phyloP scores from a whole-genome alignment of 164 flowering plant genomes.

The Kingdonia uniflora region DNA sequence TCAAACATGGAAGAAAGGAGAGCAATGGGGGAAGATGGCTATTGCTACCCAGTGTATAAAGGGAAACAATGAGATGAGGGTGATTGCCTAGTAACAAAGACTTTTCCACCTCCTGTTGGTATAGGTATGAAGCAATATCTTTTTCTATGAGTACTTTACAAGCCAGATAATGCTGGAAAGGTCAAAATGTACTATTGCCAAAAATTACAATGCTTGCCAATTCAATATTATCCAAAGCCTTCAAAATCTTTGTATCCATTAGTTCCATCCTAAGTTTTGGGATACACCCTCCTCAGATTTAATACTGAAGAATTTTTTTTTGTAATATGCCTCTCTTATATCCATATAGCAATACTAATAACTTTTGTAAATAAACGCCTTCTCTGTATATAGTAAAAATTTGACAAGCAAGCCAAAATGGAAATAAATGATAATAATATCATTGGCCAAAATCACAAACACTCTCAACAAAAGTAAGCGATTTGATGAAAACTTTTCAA shows the following conservation, averaged over 20 bases:
- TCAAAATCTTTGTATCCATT: constrained; percentile 59
- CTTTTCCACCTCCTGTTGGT: constrained; percentile 99
- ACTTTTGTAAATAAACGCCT: too few relatives aligned
- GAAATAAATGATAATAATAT: too few relatives aligned
- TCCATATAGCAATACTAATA: constrained; percentile 26
- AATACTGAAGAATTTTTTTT: constrained; percentile 29
- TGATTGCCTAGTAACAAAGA: constrained; percentile 78
- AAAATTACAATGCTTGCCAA: constrained; percentile 94
- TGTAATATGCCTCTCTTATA: constrained; percentile 26
- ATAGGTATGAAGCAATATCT: constrained; percentile 82
- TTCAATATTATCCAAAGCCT: constrained; percentile 63
- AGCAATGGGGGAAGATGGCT: too few relatives aligned
- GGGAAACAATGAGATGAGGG: not conserved
- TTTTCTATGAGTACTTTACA: constrained; percentile 58
- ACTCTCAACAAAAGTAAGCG: too few relatives aligned
- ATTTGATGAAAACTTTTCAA: too few relatives aligned
- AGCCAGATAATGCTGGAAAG: constrained; percentile 84
- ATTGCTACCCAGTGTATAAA: too few relatives aligned
- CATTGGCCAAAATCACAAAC: too few relatives aligned
- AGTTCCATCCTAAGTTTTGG: constrained; percentile 18
- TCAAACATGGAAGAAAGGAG: too few relatives aligned
- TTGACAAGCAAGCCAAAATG: too few relatives aligned
- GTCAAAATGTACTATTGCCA: constrained; percentile 65
- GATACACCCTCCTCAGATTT: constrained; percentile 11
- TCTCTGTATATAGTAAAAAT: too few relatives aligned